Conservation (phyloP, 495 filamentous ascomycete genomes). For the Cercophora newfieldiana region DNA sequence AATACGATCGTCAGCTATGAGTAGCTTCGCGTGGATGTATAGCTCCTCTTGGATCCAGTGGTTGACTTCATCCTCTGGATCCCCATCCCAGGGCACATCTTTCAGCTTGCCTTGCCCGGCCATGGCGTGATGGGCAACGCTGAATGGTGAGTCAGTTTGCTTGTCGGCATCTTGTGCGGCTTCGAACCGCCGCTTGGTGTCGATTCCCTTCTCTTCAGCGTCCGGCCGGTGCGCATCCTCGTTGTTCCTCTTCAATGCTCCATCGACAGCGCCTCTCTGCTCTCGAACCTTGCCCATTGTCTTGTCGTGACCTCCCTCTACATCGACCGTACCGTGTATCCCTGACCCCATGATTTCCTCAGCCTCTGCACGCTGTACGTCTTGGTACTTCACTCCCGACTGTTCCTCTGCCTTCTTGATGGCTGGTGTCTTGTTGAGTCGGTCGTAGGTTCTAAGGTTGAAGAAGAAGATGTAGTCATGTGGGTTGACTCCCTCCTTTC, state of each 20-base stretch:
- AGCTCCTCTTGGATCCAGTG: slow-evolving; percentile 95
- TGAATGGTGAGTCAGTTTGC: slow-evolving; percentile 56
- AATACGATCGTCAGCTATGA: slow-evolving; percentile 80
- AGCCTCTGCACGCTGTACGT: slow-evolving; percentile 81
- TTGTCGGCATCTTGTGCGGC: slow-evolving; percentile 47
- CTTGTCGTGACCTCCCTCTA: slow-evolving; percentile 37
- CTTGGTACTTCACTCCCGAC: slow-evolving; percentile 78
- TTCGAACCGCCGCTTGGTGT: slow-evolving; percentile 67
- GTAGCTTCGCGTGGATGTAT: slow-evolving; percentile 86
- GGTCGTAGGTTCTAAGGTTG: slow-evolving; percentile 86
- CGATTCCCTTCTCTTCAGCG: slow-evolving; percentile 41
- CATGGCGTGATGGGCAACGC: slow-evolving; percentile 83
- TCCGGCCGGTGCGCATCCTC: slow-evolving; percentile 61
- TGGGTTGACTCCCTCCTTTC: slow-evolving; percentile 77
- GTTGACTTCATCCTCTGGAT: slow-evolving; percentile 67
- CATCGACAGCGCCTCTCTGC: slow-evolving; percentile 42
- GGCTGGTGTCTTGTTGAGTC: slow-evolving; percentile 74
- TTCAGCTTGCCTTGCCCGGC: slow-evolving; percentile 61
- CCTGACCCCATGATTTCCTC: slow-evolving; percentile 80
- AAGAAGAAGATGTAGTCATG: slow-evolving; percentile 84
- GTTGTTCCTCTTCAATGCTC: slow-evolving; percentile 39
- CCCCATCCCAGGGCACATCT: slow-evolving; percentile 71
- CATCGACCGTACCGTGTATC: slow-evolving; percentile 60
- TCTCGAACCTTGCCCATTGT: slow-evolving; percentile 43
- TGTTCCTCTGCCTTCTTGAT: slow-evolving; percentile 70